Percentiles rank a stretch among this genome's conserved stretches.
phyloP scores from a whole-genome alignment of 306 rosid genomes.

The Bauhinia variegata region DNA sequence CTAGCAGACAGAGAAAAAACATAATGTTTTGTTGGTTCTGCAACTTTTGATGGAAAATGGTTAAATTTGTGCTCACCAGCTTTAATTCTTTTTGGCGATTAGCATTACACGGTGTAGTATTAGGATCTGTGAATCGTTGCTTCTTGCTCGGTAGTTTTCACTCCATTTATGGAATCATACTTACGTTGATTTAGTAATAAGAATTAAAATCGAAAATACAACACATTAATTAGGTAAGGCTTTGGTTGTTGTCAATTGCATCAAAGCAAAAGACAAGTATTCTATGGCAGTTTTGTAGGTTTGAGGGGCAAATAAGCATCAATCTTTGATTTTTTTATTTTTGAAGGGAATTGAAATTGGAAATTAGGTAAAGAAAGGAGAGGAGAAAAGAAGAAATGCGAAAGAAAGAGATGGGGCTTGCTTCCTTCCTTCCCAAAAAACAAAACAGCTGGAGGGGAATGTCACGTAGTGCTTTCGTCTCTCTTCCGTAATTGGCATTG shows the following conservation, averaged over 20 bases:
- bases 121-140: conserved; percentile 41
- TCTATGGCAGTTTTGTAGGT: not conserved
- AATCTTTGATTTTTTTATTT: not conserved
- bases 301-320: too few relatives aligned
- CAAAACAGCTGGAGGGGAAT: conserved; percentile 54
- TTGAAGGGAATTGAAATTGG: too few relatives aligned
- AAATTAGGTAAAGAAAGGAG: not conserved
- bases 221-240: too few relatives aligned
- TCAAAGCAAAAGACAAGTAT: not conserved
- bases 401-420: conserved; percentile 32
- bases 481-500: conserved; percentile 48
- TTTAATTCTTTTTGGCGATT: conserved; percentile 18
- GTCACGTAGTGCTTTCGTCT: conserved; percentile 33
- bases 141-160: conserved; percentile 15
- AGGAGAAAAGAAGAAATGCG: conserved; percentile 14
- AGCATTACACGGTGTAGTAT: too few relatives aligned
- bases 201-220: conserved; percentile 16
- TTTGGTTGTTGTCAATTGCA: conserved; percentile 33
- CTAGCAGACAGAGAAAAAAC: conserved; percentile 50
- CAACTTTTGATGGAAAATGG: conserved; percentile 37
- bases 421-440: too few relatives aligned
- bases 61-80: conserved; percentile 36
- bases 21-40: conserved; percentile 28
- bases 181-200: not conserved
- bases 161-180: conserved; percentile 22